A percentile compares a stretch with the other conserved stretches of the same genome.
Conservation (phyloP, 176 grass and related monocot genomes). For the Oryza rufipogon region DNA sequence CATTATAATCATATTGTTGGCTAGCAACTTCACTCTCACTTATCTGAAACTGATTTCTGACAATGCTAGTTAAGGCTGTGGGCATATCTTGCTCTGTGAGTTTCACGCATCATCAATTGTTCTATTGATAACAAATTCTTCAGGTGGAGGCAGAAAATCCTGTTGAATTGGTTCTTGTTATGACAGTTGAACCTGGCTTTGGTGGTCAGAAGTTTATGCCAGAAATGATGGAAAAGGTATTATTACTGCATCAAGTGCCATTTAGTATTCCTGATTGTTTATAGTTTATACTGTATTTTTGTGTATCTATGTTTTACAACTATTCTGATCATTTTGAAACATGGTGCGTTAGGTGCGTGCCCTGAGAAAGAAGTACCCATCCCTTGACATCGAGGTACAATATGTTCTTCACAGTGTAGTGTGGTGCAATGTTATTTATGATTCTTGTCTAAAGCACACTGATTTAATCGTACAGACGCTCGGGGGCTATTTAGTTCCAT, state of each 20-base stretch:
- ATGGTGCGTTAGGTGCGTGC: constrained; percentile 54
- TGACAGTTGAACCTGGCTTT: constrained; percentile 98
- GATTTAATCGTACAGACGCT: too few species aligned
- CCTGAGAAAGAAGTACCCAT: constrained; percentile 90
- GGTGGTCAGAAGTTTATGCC: constrained; percentile 98
- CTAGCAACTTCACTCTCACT: neutral
- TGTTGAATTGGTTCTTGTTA: constrained; percentile 93
- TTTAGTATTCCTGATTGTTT: neutral
- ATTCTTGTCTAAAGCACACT: neutral
- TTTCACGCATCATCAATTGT: neutral
- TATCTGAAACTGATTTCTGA: neutral
- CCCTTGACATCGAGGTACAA: constrained; percentile 71
- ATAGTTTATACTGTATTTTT: neutral
- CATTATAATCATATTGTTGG: neutral
- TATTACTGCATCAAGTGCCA: neutral
- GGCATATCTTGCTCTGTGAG: neutral
- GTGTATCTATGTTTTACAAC: neutral
- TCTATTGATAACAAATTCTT: neutral
- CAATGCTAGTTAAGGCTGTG: neutral
- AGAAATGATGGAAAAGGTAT: constrained; percentile 97
- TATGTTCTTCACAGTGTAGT: neutral
- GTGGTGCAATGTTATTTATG: neutral
- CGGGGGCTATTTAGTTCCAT: neutral
- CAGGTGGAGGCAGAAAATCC: constrained; percentile 92
- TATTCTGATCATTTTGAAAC: constrained; percentile 29